Conservation (phyloP, 1,284 basidiomycete genomes). For the Ustilago hordei region DNA sequence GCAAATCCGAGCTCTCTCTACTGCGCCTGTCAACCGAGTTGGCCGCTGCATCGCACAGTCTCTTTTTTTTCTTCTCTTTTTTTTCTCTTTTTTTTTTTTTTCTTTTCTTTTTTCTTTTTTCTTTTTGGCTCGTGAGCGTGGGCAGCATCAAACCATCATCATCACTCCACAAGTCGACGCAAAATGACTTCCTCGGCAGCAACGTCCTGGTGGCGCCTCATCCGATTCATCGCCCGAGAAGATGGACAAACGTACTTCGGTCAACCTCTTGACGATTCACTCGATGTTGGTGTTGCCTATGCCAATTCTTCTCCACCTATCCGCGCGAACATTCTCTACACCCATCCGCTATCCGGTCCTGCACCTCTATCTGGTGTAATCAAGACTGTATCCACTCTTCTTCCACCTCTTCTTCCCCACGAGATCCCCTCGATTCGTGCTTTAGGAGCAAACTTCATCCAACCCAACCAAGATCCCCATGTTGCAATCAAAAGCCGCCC, state of each 20-base stretch:
- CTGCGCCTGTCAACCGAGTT: neutral
- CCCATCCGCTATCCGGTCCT: slow-evolving; percentile 21
- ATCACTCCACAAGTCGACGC: neutral
- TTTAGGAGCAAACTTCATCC: slow-evolving; percentile 52
- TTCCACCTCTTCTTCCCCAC: slow-evolving; percentile 34
- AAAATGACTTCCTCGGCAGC: slow-evolving; percentile 1
- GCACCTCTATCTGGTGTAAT: slow-evolving; percentile 27
- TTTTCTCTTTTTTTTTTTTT: no score
- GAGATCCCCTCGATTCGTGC: slow-evolving; percentile 39
- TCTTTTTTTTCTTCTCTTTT: neutral
- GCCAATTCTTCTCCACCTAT: slow-evolving; percentile 15
- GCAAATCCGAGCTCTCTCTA: neutral
- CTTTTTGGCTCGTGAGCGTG: no score
- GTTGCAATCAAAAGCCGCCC: slow-evolving; percentile 43
- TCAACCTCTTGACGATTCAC: slow-evolving; percentile 43
- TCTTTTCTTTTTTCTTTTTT: no score
- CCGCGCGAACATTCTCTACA: slow-evolving; percentile 34
- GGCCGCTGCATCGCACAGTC: no score
- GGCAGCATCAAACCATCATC: neutral
- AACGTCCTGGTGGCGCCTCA: slow-evolving; percentile 51
- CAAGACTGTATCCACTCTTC: slow-evolving; percentile 46
- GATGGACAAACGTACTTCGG: slow-evolving; percentile 52
- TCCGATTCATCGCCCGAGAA: slow-evolving; percentile 60
- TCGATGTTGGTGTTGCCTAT: slow-evolving; percentile 52
- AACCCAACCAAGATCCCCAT: slow-evolving; percentile 30